Conservation (phyloP, 306 rosid genomes). For the Astragalus membranaceus region DNA sequence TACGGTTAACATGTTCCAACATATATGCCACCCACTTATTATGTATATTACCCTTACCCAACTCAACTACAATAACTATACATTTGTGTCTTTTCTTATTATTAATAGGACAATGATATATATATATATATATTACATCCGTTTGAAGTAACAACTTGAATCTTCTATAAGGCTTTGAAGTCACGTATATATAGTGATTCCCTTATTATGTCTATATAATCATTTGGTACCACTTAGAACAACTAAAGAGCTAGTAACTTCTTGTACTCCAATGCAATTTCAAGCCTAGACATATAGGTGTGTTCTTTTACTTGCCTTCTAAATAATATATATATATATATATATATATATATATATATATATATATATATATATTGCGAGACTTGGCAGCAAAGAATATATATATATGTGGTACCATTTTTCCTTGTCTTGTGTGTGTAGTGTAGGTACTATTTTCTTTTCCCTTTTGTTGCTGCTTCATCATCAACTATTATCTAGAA, state of each 20-base stretch:
- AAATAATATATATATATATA: conserved; percentile 9
- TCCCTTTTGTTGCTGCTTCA: not conserved
- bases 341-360: too few species aligned
- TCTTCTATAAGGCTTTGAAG: not conserved
- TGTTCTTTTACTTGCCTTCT: conserved; percentile 51
- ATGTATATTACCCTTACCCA: not conserved
- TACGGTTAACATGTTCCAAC: too few species aligned
- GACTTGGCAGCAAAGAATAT: conserved; percentile 57
- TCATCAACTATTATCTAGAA: conserved; percentile 16
- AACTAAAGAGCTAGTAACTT: conserved; percentile 7
- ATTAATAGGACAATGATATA: not conserved
- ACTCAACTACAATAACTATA: not conserved
- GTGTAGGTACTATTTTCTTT: not conserved
- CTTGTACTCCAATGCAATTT: conserved; percentile 3
- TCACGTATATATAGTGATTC: conserved; percentile 2
- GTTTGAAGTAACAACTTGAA: not conserved
- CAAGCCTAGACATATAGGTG: not conserved
- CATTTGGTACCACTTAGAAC: conserved; percentile 20
- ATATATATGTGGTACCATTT: conserved; percentile 14
- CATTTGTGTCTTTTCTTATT: too few species aligned
- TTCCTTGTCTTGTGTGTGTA: not conserved
- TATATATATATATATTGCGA: conserved; percentile 21
- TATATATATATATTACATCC: not conserved
- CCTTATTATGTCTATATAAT: conserved; percentile 3
- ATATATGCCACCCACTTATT: not conserved